A percentile compares a stretch with the other conserved stretches of the same genome.
phyloP scores from a whole-genome alignment of 306 rosid genomes.

The Malus asiatica region DNA sequence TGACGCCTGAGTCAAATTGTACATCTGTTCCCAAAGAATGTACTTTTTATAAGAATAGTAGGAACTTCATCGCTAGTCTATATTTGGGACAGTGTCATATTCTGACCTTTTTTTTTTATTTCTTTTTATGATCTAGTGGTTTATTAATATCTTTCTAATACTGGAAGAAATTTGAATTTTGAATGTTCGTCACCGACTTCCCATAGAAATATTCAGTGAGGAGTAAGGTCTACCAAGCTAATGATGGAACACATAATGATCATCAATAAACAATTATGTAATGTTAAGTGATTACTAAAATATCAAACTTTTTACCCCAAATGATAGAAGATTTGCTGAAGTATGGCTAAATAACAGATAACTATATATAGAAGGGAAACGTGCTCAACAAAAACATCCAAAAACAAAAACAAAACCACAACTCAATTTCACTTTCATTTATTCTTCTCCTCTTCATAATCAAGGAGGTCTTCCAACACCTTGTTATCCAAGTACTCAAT shows the following conservation, averaged over 20 bases:
- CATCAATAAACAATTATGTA: not conserved
- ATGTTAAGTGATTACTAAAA: not conserved
- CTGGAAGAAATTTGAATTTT: not conserved
- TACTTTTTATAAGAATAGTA: too few species aligned
- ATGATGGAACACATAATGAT: not conserved
- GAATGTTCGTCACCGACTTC: not conserved
- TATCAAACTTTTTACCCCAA: not conserved
- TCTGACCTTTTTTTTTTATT: too few species aligned
- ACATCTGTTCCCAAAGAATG: too few species aligned
- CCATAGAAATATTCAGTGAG: not conserved
- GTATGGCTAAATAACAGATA: not conserved
- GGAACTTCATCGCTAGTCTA: too few species aligned
- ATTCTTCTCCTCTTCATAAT: slow-evolving; percentile 36
- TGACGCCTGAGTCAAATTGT: too few species aligned
- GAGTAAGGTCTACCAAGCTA: not conserved
- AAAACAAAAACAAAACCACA: not conserved
- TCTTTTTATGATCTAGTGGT: too few species aligned
- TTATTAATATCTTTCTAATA: too few species aligned
- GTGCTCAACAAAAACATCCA: not conserved
- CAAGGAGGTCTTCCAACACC: slow-evolving; percentile 78
- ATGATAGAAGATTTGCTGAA: not conserved
- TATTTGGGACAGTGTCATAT: too few species aligned
- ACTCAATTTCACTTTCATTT: slow-evolving; percentile 16
- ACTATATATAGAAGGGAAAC: not conserved
- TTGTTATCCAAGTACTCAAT: slow-evolving; percentile 59